Evolutionary conservation across 306 rosid genomes (phyloP).

Genomic region (Sindora glabra): DNA sequence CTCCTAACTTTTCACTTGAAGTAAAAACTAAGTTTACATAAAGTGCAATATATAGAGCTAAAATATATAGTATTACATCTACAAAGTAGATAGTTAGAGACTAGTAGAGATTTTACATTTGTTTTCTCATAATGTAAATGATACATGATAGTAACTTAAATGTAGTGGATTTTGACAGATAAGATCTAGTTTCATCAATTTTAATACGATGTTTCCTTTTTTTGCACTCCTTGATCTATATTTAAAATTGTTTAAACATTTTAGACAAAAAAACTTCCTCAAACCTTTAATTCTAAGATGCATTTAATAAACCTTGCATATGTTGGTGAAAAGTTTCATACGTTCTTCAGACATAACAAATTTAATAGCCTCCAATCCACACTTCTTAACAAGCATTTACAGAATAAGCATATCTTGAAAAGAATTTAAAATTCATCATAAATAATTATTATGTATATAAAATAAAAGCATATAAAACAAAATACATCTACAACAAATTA

Average conservation of each 20-base stretch:
- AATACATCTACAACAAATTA: slow-evolving; percentile 8
- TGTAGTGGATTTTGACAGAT: slow-evolving; percentile 66
- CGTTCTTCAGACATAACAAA: slow-evolving; percentile 87
- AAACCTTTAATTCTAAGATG: neutral
- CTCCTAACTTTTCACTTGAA: too few species aligned
- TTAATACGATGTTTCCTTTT: slow-evolving; percentile 51
- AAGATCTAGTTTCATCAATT: slow-evolving; percentile 66
- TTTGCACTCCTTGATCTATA: slow-evolving; percentile 72
- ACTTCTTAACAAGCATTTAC: slow-evolving; percentile 70
- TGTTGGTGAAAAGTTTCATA: slow-evolving; percentile 80
- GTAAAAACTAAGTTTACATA: too few species aligned
- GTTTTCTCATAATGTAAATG: neutral
- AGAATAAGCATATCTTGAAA: too few species aligned
- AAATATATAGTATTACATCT: neutral
- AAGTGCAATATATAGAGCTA: neutral
- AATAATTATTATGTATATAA: too few species aligned
- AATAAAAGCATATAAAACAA: slow-evolving; percentile 34
- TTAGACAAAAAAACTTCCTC: neutral
- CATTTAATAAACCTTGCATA: slow-evolving; percentile 60
- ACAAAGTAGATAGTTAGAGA: too few species aligned
- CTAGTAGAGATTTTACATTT: neutral
- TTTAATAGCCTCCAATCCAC: slow-evolving; percentile 83
- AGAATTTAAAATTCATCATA: too few species aligned
- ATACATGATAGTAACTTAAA: slow-evolving; percentile 67
- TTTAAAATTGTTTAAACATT: neutral